These are phyloP conservation scores for Xylariaceae sp. DNA, from an alignment of 2,329 filamentous ascomycete species.

Conservation along the genomic window DNA sequence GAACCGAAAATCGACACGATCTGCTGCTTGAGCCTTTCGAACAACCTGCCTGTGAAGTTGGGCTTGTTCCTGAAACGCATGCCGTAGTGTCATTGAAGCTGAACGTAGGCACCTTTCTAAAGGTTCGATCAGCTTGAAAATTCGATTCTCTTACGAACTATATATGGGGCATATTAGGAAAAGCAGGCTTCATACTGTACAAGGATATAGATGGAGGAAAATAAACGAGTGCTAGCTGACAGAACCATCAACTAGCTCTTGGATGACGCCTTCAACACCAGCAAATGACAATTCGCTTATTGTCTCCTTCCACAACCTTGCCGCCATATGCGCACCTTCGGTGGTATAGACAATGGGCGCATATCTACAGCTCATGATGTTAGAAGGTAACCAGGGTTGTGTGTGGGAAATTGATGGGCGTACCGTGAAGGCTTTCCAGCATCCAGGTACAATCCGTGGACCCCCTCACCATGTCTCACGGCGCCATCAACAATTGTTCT, in stretches of 20 bases:
- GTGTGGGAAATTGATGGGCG: neutral
- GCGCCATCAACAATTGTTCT: conserved; percentile 9
- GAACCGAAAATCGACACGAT: too few relatives aligned
- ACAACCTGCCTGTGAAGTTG: too few relatives aligned
- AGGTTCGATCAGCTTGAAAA: too few relatives aligned
- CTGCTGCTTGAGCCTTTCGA: too few relatives aligned
- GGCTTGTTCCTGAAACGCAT: too few relatives aligned
- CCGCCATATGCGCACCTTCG: conserved; percentile 12
- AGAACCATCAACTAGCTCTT: neutral
- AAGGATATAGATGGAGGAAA: neutral
- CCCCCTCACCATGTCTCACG: conserved; percentile 9
- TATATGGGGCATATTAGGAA: neutral
- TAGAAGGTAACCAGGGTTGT: neutral
- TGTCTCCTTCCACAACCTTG: conserved; percentile 17
- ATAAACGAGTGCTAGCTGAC: neutral
- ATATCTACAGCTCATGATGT: conserved; percentile 2
- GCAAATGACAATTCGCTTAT: conserved; percentile 17
- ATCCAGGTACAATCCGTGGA: conserved; percentile 17
- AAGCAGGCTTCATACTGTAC: neutral
- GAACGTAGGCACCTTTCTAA: too few relatives aligned
- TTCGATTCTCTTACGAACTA: too few relatives aligned
- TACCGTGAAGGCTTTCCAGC: conserved; percentile 6
- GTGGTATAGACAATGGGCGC: conserved; percentile 15
- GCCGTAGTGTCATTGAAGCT: too few relatives aligned
- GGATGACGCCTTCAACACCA: conserved; percentile 6